Base-by-base conservation (phyloP, 2,329 filamentous ascomycete genomes). In the Aureobasidium lini region DNA sequence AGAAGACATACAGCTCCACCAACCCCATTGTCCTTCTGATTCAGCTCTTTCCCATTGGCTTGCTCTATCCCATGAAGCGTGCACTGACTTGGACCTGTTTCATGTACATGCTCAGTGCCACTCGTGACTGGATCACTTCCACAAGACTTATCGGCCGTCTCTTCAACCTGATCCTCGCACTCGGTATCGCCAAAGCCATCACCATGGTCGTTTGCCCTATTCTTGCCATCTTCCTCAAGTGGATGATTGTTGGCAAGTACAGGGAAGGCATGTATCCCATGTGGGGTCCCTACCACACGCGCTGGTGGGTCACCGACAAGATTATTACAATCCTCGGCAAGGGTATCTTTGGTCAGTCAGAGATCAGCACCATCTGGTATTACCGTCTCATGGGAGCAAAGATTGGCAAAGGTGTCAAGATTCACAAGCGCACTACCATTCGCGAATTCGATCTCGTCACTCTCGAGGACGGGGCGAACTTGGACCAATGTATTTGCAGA, bases 241-340 rank as follows among this genome's bases (percentile, higher is more conserved):
- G 81, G 81, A 46, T 79, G 6, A 71, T 84, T 54, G 78, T 84
- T 43, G 81, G 81, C 10, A 75, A 75, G 1, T 79, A 81, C 65
- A 72, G 71, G 37, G 75, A 80, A 65, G 81, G 81, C 0, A 66
- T 82, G 2, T 83, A 80, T 64, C 81, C 81, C 1, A 84, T 84
- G 81, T 84, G 81, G 81, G 80, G 80, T 1, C 62, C 66, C 1
- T 84, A 83, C 64, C 81, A 84, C 66, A 83, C 79, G 0, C 73
- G 79, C 8, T 84, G 81, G 81, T 84, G 81, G 81, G 64, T 84
- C 58, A 76, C 77, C 1, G 77, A 84, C 65, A 84, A 84, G 69
- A 76, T 77, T 18, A 71, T 80, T 3, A 72, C 74, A 37, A 69
- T 82, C 11, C 75, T 74, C 59, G 81, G 80, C 15, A 66, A 69